Percentiles rank a stretch among this genome's conserved stretches.
phyloP scores from a whole-genome alignment of 2,329 filamentous ascomycete genomes.

The Aurifilum marmelostoma region DNA sequence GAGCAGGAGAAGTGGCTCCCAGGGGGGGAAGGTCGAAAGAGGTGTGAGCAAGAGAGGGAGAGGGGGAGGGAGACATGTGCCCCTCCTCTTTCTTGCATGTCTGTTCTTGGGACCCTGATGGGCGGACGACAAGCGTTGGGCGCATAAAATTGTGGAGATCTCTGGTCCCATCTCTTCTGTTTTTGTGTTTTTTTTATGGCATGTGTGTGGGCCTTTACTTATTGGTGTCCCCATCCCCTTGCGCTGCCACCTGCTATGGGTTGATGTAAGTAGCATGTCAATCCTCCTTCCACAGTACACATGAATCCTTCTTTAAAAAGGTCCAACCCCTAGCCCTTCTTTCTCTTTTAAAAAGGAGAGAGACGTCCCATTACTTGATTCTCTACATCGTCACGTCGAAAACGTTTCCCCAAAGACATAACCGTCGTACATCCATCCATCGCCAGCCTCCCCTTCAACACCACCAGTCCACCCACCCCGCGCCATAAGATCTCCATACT shows the following conservation, averaged over 20 bases:
- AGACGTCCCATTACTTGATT: background rate
- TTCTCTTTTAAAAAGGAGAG: background rate
- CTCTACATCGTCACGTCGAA: background rate
- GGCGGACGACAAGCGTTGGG: background rate
- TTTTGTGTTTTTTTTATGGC: background rate
- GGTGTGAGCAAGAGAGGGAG: background rate
- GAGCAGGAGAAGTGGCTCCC: background rate
- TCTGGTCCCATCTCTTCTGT: background rate
- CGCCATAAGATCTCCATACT: background rate
- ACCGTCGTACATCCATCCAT: background rate
- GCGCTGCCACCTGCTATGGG: background rate
- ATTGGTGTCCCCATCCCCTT: background rate
- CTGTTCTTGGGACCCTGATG: constrained; percentile 9
- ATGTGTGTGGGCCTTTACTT: background rate
- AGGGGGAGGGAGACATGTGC: background rate
- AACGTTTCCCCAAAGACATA: background rate
- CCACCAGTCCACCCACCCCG: background rate
- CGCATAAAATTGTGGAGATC: background rate
- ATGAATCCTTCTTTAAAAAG: background rate
- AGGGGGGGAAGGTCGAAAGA: constrained; percentile 18
- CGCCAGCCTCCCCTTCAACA: background rate
- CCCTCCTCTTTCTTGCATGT: background rate
- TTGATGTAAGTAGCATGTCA: background rate
- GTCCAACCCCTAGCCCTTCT: constrained; percentile 8
- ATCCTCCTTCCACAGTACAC: background rate